Percentiles rank a stretch among this genome's conserved stretches.
These are phyloP conservation scores for Vigna hirtella DNA, from an alignment of 306 rosid genomes.

Conservation along the genomic window DNA sequence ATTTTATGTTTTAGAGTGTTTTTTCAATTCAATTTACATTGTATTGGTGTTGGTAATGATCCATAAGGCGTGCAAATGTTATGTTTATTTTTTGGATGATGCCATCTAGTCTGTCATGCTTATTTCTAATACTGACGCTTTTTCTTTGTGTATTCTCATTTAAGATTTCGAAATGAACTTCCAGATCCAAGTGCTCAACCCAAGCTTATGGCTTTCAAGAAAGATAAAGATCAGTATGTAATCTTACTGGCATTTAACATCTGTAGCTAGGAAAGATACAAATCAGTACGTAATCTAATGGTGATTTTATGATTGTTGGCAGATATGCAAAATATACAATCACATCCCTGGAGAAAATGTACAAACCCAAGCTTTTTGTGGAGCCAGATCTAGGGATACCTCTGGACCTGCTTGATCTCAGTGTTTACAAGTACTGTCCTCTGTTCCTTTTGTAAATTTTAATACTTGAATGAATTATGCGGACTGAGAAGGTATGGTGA, in stretches of 20 bases:
- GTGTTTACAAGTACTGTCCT: constrained; percentile 88
- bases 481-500: constrained; percentile 46
- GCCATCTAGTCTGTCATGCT: constrained; percentile 12
- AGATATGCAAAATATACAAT: constrained; percentile 90
- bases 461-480: constrained; percentile 37
- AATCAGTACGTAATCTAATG: constrained; percentile 69
- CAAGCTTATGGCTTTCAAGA: constrained; percentile 88
- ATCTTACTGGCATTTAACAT: constrained; percentile 35
- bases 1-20: constrained; percentile 18
- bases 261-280: constrained; percentile 1
- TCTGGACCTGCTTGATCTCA: constrained; percentile 97
- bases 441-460: constrained; percentile 33
- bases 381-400: constrained; percentile 99
- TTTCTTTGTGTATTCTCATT: constrained; percentile 42
- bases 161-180: constrained; percentile 95
- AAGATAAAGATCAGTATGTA: constrained; percentile 91
- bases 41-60: constrained; percentile 4
- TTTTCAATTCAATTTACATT: constrained; percentile 16
- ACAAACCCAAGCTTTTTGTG: constrained; percentile 93
- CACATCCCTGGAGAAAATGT: constrained; percentile 90
- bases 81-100: not conserved
- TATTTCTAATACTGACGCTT: constrained; percentile 45
- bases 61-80: constrained; percentile 28
- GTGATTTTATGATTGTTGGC: constrained; percentile 52
- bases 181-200: constrained; percentile 99